Conservation (phyloP, 176 grass and related monocot genomes). For the Oryza australiensis region DNA sequence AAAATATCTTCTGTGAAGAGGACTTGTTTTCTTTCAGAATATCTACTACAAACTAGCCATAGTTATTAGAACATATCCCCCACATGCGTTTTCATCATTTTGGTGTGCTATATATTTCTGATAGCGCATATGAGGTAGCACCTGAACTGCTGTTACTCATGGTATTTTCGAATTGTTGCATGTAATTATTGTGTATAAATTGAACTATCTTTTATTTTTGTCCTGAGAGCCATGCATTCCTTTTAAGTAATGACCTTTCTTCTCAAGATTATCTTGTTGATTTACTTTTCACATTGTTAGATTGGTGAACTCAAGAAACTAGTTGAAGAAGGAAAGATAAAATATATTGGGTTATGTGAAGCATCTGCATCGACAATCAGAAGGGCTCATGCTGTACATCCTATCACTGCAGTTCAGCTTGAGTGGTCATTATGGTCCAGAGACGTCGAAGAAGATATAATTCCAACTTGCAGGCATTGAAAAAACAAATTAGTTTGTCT, state of each 20-base stretch:
- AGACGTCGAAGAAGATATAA: constrained; percentile 58
- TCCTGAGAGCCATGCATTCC: not conserved
- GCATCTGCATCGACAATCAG: constrained; percentile 61
- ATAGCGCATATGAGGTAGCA: not conserved
- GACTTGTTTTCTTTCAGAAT: not conserved
- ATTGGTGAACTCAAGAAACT: constrained; percentile 72
- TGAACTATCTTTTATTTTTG: not conserved
- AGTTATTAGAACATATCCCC: not conserved
- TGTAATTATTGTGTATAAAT: not conserved
- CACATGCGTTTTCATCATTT: not conserved
- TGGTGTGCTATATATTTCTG: not conserved
- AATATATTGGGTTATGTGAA: constrained; percentile 65
- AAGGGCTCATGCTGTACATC: constrained; percentile 73
- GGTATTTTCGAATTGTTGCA: not conserved
- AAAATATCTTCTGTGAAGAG: not conserved
- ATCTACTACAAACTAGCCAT: not conserved
- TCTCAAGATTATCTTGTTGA: not conserved
- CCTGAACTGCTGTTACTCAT: not conserved
- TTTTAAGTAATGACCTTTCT: not conserved
- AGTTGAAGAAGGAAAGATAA: constrained; percentile 67
- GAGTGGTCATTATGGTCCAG: constrained; percentile 76
- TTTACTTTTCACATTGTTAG: constrained; percentile 28
- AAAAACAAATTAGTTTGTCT: not conserved
- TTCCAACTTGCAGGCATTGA: constrained; percentile 60
- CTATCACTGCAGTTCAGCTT: constrained; percentile 54